Evolutionary conservation across 1,139 yeast species (phyloP), one percentile per base, ranked within the genome.

Genomic region (Suhomyces atakaporum): DNA sequence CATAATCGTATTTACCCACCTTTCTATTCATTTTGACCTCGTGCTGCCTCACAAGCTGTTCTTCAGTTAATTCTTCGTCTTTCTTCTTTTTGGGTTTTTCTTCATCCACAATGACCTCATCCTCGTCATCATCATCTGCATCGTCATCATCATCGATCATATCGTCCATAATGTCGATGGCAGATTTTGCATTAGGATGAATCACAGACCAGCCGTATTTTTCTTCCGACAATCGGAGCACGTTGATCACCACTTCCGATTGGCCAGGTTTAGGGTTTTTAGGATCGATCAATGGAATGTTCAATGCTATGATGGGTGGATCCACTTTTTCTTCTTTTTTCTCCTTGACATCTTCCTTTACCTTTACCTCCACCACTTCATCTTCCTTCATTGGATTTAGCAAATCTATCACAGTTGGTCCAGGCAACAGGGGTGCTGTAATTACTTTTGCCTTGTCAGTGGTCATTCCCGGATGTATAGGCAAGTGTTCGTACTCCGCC

Each of bases 1-100:
- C 83, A 36, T 79, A 72, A 56, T 94, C 98, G 59, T 94, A 94
- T 54, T 88, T 89, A 7, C 97, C 96, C 33, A 83, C 84, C 59
- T 79, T 75, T 43, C 89, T 72, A 54, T 81, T 82, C 63, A 74
- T 74, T 43, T 63, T 69, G 32, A 66, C 61, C 40, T 69, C 73
- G 43, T 69, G 75, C 40, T 60, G 67, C 41, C 66, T 59, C 8
- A 66, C 65, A 42, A 66, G 51, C 44, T 71, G 79, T 51, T 66
- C 85, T 62, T 62, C 75, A 7, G 69, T 64, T 29, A 70, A 55
- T 31, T 66, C 72, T 34, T 66, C 75, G 27, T 58, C 71, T 50
- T 56, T 70, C 45, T 58, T 66, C 56, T 55, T 62, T 38, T 60
- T 57, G 8, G 42, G 25, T 18, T 34, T 39, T 20, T 62, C 67